Evolutionary conservation across 2,329 filamentous ascomycete species (phyloP).

Genomic region (Claviceps citrina): DNA sequence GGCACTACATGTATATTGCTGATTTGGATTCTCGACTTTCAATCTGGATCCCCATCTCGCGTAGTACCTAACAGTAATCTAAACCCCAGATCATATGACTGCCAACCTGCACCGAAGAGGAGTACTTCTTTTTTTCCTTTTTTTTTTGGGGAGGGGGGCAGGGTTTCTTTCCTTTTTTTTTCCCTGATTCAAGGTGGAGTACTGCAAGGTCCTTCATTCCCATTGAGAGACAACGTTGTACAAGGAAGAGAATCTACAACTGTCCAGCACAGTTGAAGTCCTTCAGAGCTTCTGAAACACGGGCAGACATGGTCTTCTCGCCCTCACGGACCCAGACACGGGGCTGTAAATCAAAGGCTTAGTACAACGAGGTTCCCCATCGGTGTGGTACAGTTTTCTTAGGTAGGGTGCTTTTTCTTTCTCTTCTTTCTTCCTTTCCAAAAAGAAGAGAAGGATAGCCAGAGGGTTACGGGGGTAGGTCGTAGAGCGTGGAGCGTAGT

Average conservation of each 20-base stretch:
- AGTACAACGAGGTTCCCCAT: background rate
- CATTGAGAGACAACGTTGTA: background rate
- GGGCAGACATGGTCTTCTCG: constrained; percentile 87
- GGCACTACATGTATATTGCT: too few species aligned
- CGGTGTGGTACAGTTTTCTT: too few species aligned
- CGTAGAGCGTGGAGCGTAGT: too few species aligned
- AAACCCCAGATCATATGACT: background rate
- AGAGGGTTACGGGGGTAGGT: background rate
- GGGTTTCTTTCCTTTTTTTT: background rate
- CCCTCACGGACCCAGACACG: constrained; percentile 93
- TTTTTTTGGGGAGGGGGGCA: too few species aligned
- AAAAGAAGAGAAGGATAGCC: background rate
- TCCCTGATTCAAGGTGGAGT: background rate
- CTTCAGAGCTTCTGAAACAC: constrained; percentile 64
- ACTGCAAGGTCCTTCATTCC: background rate
- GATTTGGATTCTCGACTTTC: background rate
- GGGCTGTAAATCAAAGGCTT: constrained; percentile 32
- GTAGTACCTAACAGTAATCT: background rate
- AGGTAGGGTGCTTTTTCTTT: too few species aligned
- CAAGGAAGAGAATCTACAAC: constrained; percentile 13
- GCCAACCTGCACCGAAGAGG: background rate
- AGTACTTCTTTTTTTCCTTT: background rate
- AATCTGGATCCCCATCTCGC: background rate
- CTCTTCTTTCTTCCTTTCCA: background rate
- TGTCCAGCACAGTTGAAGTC: constrained; percentile 59